A percentile compares a stretch with the other conserved stretches of the same genome.
phyloP scores from a whole-genome alignment of 805 yeast genomes.

The Starmera caribaea region DNA sequence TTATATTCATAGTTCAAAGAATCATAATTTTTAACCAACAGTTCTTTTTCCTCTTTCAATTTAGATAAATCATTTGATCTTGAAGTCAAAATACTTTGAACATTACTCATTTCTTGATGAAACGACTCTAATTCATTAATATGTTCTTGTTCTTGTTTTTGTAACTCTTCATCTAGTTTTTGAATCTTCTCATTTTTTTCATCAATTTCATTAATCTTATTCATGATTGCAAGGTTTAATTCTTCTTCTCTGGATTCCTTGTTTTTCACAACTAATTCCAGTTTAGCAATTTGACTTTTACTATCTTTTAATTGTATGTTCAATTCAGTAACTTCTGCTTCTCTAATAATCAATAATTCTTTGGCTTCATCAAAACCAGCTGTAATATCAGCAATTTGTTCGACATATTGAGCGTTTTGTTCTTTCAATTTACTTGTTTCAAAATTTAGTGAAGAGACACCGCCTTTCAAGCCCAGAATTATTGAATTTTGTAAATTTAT shows the following conservation, averaged over 20 bases:
- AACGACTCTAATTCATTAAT: conserved; percentile 25
- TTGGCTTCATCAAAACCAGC: conserved; percentile 6
- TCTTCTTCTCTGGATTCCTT: not conserved
- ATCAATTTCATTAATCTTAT: conserved; percentile 7
- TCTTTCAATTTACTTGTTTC: not conserved
- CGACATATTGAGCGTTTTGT: not conserved
- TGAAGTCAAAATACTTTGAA: conserved; percentile 20
- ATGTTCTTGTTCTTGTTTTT: conserved; percentile 28
- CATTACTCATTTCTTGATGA: conserved; percentile 24
- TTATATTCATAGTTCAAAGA: conserved; percentile 16
- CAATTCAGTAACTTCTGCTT: conserved; percentile 20
- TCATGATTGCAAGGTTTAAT: not conserved
- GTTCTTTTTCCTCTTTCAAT: conserved; percentile 18
- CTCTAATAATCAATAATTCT: conserved; percentile 14
- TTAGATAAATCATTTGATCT: conserved; percentile 19
- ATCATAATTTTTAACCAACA: conserved; percentile 13
- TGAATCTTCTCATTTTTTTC: conserved; percentile 14
- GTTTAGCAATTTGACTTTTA: conserved; percentile 5
- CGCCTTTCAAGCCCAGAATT: conserved; percentile 5
- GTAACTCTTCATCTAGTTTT: conserved; percentile 19
- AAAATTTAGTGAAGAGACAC: conserved; percentile 1
- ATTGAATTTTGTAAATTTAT: conserved; percentile 2
- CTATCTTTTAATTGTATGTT: conserved; percentile 9
- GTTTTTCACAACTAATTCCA: not conserved
- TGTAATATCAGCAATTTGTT: not conserved